Evolutionary conservation across 2,329 filamentous ascomycete genomes (phyloP), one percentile per base, ranked within the genome.

Genomic region (Alternaria hordeiaustralica): DNA sequence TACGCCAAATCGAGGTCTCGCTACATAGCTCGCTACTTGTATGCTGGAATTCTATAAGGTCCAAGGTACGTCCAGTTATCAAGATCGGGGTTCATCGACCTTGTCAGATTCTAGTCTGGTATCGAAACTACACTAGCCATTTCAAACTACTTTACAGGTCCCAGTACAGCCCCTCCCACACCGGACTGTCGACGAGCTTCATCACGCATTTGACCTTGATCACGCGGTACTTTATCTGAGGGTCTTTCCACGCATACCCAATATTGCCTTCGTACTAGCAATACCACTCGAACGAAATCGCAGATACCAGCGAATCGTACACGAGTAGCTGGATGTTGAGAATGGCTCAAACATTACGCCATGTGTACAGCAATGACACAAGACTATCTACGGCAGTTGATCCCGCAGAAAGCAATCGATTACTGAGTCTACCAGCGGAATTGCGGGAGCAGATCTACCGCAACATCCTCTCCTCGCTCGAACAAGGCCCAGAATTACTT

Each of bases 391-490:
- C 12, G 10, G 21, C 21, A 10, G 1, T 2, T 21, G 4, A 3
- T 28, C 2, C 28, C 9, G 28, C 9, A 33, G 4, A 36, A 33
- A 13, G 3, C 6, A 33, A 5, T 9, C 9, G 7, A 5, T 23
- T 36, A 1, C 7, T 51, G 18, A 51, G 13, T 10, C 62, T 79
- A 6, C 76, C 76, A 18, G 46, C 76, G n/a, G 75, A 77, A 56
- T 60, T 79, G 9, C 75, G 76, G 8, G 71, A 76, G 36, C 26
- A 71, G 28, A 69, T 78, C 10, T 79, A 78, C 61, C 71, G 65
- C 12, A 66, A 69, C 12, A 67, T 75, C 2, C 58, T 80, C 5
- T 28, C 61, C 44, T 65, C 70, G 11, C 61, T 71, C 3, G 51
- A 46, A 3, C 58, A 70, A 23, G 69, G 71, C 18, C 53, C 71